phyloP scores from a whole-genome alignment of 345 rosid species.

The Triadica sebifera region DNA sequence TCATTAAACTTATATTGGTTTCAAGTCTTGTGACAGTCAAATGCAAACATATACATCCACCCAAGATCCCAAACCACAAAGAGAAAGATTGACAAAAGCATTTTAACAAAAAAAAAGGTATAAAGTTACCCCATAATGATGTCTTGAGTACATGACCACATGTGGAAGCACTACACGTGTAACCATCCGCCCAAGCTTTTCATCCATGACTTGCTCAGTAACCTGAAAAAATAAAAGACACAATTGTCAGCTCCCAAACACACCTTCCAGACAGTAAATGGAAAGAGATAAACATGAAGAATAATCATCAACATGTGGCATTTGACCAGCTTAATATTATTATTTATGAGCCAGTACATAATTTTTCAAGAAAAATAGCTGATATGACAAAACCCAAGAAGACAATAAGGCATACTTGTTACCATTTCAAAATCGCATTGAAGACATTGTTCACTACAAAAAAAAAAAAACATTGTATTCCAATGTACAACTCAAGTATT shows the following conservation, averaged over 20 bases:
- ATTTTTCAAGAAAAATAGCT: not conserved
- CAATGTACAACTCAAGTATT: not conserved
- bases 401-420: not conserved
- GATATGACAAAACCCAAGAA: not conserved
- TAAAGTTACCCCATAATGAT: constrained; percentile 83
- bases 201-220: constrained; percentile 81
- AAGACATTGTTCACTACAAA: not conserved
- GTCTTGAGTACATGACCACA: constrained; percentile 92
- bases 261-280: not conserved
- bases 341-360: not conserved
- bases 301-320: not conserved
- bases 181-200: constrained; percentile 86
- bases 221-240: constrained; percentile 44
- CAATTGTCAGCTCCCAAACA: not conserved
- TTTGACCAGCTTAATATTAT: not conserved
- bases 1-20: constrained; percentile 16
- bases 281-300: not conserved
- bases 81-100: not conserved
- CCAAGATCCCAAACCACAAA: not conserved
- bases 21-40: not conserved
- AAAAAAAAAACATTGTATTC: not conserved
- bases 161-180: constrained; percentile 96
- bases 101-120: not conserved
- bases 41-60: too few species aligned
- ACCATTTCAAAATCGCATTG: not conserved